These are phyloP conservation scores for Geotrichum histeridarum DNA, from an alignment of 1,139 yeast species.

Conservation along the genomic window DNA sequence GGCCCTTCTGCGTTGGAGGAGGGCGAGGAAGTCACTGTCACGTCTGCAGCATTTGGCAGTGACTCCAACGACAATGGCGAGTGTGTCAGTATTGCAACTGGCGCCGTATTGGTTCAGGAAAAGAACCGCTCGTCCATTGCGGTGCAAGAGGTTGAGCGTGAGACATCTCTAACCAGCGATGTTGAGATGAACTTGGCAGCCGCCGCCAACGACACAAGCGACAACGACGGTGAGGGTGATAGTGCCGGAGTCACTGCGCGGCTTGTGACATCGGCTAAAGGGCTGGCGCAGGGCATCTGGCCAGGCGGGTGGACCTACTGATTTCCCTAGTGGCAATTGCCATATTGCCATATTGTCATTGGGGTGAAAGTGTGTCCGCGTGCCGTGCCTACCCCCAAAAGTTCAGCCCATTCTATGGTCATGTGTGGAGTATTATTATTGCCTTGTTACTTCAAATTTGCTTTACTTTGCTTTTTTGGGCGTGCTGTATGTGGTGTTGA, in stretches of 20 bases:
- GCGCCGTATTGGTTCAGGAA: neutral
- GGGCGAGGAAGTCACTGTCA: neutral
- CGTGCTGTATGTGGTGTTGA: neutral
- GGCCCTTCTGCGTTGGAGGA: neutral
- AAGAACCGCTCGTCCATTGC: too few relatives aligned
- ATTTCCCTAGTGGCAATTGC: too few relatives aligned
- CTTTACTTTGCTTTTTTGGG: neutral
- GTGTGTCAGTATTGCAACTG: neutral
- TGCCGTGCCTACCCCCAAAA: neutral
- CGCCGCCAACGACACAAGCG: too few relatives aligned
- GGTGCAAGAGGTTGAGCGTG: too few relatives aligned
- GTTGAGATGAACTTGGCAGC: too few relatives aligned
- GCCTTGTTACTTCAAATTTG: neutral
- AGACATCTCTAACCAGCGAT: too few relatives aligned
- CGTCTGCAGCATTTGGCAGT: neutral
- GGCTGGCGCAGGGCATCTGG: too few relatives aligned
- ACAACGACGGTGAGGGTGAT: too few relatives aligned
- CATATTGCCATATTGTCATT: too few relatives aligned
- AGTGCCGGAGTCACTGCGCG: too few relatives aligned
- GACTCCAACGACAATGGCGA: neutral
- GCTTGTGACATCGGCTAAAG: too few relatives aligned
- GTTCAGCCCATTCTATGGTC: neutral
- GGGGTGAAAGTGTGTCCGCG: neutral
- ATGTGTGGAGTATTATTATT: neutral
- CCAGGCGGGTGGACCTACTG: too few relatives aligned